Base-by-base conservation (phyloP, 164 flowering plant genomes). In the Liriodendron chinense region DNA sequence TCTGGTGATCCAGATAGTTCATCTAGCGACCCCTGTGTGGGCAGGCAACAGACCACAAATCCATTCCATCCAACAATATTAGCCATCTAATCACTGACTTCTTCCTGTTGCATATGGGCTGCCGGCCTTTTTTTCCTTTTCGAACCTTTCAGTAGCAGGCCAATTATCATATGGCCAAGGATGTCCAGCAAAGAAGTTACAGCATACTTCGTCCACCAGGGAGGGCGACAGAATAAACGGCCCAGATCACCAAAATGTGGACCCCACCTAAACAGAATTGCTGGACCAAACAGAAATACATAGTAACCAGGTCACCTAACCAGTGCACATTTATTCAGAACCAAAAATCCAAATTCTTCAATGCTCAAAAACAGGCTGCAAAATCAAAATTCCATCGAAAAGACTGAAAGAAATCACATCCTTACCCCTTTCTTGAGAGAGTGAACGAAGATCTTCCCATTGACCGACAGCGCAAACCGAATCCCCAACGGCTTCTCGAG, bases 401-500 rank as follows among this genome's bases (percentile, higher is more conserved):
- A 34, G 61, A 57, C n/a, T 24, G 24, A 72, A 25, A 70, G 22
- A 65, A 74, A 21, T 2, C 18, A 9, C 71, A 26, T 43, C 16
- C 6, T 68, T 79, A 94, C 98, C 90, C 98, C 97, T 86, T 82
- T 89, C 77, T 84, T 86, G 20, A 94, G 86, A 73, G 94, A 78
- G 74, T 92, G 97, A 24, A 94, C 93, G 56, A 92, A 86, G 76
- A 94, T 78, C 74, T 79, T 91, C 65, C 97, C 98, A 63, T 91
- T 94, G 16, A 79, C 82, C 2, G 93, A 86, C 34, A 90, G 74
- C 0, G 94, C 98, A 69, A 94, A 91, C 9, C 96, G 92, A 77
- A 94, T 86, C 1, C 98, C 97, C 7, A 94, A 83, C 2, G 98
- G 97, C 70, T 87, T 92, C 72, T 89, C 89, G 18, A 94, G 89